Percentiles rank a stretch among this genome's conserved stretches.
Evolutionary conservation across 768 basidiomycete genomes (phyloP).

Genomic region (Mycena amicta): DNA sequence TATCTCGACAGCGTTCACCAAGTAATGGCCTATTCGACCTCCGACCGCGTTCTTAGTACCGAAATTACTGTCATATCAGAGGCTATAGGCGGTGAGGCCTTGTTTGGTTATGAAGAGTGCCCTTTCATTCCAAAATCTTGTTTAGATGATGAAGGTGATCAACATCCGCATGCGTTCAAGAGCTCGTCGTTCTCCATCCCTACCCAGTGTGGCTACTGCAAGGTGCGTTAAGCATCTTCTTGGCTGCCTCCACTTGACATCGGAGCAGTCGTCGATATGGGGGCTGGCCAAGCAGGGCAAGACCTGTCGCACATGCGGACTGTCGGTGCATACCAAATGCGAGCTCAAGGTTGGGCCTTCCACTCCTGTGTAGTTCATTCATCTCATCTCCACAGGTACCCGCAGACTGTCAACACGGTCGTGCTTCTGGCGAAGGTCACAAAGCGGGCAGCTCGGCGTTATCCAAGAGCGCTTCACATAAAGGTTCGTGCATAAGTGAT

Average conservation of each 20-base stretch:
- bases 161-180: conserved; percentile 79
- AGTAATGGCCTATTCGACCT: conserved; percentile 52
- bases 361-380: conserved; percentile 2
- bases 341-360: conserved; percentile 68
- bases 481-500: too few species aligned
- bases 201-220: conserved; percentile 80
- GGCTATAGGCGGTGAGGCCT: conserved; percentile 63
- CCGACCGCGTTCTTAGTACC: conserved; percentile 58
- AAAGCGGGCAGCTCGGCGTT: conserved; percentile 26
- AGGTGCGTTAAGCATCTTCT: conserved; percentile 44
- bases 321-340: conserved; percentile 84
- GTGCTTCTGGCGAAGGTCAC: conserved; percentile 28
- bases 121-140: neutral
- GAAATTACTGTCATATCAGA: conserved; percentile 63
- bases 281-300: conserved; percentile 87
- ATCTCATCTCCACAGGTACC: conserved; percentile 55
- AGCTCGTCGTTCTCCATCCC: conserved; percentile 86
- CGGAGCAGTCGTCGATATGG: conserved; percentile 75
- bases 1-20: conserved; percentile 68
- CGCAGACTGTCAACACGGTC: conserved; percentile 57
- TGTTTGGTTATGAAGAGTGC: neutral
- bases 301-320: conserved; percentile 74
- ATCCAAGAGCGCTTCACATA: conserved; percentile 27
- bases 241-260: conserved; percentile 8
- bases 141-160: conserved; percentile 73